Base-by-base conservation (phyloP, 2,329 filamentous ascomycete species). In the Stachybotrys elegans region DNA sequence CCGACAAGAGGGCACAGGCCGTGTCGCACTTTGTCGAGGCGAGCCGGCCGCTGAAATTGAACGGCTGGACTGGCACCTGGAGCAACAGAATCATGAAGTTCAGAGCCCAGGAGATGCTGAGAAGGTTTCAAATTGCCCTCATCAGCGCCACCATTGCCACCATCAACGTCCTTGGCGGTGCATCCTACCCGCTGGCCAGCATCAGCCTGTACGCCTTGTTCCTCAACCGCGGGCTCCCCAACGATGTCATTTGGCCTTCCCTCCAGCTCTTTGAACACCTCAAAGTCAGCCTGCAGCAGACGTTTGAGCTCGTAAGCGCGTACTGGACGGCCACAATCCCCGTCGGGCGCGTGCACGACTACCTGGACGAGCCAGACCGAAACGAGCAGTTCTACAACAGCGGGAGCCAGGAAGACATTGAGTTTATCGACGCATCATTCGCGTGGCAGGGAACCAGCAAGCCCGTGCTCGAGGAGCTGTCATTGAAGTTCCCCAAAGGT, bases 21-120 rank as follows among this genome's bases (percentile, higher is more conserved):
- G 88, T 88, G 1, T 84, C 85, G 3, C 88, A 95, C 57, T 93
- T 94, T 47, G 86, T 95, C 42, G 89, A 94, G 61, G 83, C 87
- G 0, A 88, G 93, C 44, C 79, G 89, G 4, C 87, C 92, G 0
- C 60, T 68, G 6, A 68, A 68, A 50, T 58, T 68, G 22, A 68
- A 68, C 27, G 65, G 65, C 6, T 68, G 65, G 65, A 68, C 65
- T 2, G 55, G 52, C 1, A 61, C 62, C 0, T 68, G 65, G 65
- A 60, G 56, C 35, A 50, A 48, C 16, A 53, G 65, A 4, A 68
- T 68, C 40, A 48, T 68, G 48, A 56, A 51, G 23, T 67, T 68
- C 14, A 53, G 65, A 1, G 55, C 52, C 4, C 39, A 56, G 25
- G 65, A 68, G 42, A 67, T 68, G 65, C 44, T 46, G 21, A 66